Evolutionary conservation across 768 basidiomycete genomes (phyloP), one percentile per base, ranked within the genome.

Genomic region (Termitomyces sp.): DNA sequence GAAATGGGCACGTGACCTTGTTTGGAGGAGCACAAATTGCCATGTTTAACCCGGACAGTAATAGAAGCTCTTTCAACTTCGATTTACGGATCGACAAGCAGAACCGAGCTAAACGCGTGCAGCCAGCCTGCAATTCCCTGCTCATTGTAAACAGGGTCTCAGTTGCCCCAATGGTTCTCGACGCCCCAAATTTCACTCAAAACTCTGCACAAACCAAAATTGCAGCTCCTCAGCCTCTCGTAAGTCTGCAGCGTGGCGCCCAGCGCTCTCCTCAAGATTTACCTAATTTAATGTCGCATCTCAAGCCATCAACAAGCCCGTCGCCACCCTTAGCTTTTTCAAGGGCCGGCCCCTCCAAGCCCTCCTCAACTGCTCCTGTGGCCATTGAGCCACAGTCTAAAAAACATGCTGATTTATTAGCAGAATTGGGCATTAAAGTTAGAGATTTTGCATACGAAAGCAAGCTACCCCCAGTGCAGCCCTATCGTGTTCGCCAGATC

Each of bases 391-490:
- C 41, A 47, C 62, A 64, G 34, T 53, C 44, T 5, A 60, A 59
- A 56, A 46, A n/a, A 24, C 62, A 67, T 43, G 60, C 61, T 34
- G 60, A 63, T 26, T 48, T 56, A 18, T 63, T 75, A 34, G 67
- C 68, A 59, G 65, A 59, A 18, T 57, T 70, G 12, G 76, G 80
- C 3, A 72, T 79, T 56, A 78, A 76, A 73, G 76, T 74, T 68
- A 79, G 72, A 74, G 82, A 90, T 71, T 89, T 85, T 75, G 86
- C 82, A 16, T 86, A 84, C 71, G 85, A 88, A 69, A 85, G 77
- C 70, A 83, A 72, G 27, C 71, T 88, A 46, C 85, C 87, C 2
- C 83, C 84, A 9, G 77, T 90, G 41, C 73, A 72, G 31, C 75
- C 84, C 2, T 79, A 82, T 26, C 71, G 71, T 56, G 75, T 74